A percentile compares a stretch with the other conserved stretches of the same genome.
Conservation (phyloP, 1,139 yeast genomes). For the Lodderomyces oxycetoniae region DNA sequence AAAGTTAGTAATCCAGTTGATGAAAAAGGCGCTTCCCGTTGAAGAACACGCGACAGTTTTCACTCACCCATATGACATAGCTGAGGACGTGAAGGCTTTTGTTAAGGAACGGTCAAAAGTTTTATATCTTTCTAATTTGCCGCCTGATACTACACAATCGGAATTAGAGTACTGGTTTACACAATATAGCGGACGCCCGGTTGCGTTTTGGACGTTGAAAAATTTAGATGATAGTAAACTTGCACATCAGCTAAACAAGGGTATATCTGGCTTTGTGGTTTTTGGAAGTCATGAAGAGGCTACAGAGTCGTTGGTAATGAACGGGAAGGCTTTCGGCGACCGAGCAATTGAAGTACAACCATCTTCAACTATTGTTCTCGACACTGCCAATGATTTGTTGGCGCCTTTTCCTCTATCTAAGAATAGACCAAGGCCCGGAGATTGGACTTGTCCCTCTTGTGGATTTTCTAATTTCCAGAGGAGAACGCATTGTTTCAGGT, state of each 20-base stretch:
- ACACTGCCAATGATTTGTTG: conserved; percentile 73
- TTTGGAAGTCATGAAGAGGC: conserved; percentile 87
- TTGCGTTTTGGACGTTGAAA: conserved; percentile 85
- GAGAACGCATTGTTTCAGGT: conserved; percentile 89
- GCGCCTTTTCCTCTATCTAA: conserved; percentile 85
- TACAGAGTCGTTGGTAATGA: conserved; percentile 66
- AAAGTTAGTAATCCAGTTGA: conserved; percentile 46
- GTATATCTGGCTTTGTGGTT: conserved; percentile 74
- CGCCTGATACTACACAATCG: conserved; percentile 82
- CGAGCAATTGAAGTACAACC: conserved; percentile 81
- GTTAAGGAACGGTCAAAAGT: conserved; percentile 70
- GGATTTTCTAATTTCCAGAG: conserved; percentile 94
- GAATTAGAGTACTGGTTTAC: conserved; percentile 91
- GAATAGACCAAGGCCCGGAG: conserved; percentile 93
- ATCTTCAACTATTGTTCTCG: conserved; percentile 71
- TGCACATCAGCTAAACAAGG: conserved; percentile 16
- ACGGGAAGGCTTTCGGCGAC: conserved; percentile 74
- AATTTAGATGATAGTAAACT: conserved; percentile 33
- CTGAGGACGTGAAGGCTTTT: conserved; percentile 66
- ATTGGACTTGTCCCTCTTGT: conserved; percentile 96
- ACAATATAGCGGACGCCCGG: conserved; percentile 79
- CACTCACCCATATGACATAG: conserved; percentile 69
- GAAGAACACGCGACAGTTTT: conserved; percentile 54
- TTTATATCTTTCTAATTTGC: conserved; percentile 71
- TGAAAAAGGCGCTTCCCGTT: conserved; percentile 50